Percentiles rank a stretch among this genome's conserved stretches.
These are phyloP conservation scores for Nakaseomyces uthaithaninus DNA, from an alignment of 1,139 yeast genomes.

Conservation along the genomic window DNA sequence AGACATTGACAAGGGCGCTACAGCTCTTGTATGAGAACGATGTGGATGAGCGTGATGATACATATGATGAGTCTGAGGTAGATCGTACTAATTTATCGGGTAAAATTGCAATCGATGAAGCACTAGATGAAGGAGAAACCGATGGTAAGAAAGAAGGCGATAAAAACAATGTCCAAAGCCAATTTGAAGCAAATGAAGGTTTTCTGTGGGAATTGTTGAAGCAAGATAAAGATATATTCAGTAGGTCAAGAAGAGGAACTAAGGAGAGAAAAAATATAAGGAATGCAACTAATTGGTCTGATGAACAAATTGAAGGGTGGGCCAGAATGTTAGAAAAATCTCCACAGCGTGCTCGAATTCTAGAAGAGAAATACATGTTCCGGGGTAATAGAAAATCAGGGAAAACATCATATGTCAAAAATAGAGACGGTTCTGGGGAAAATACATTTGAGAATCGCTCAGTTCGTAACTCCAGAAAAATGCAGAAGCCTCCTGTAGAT, in stretches of 20 bases:
- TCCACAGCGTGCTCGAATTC: slow-evolving; percentile 49
- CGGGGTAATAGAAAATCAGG: slow-evolving; percentile 34
- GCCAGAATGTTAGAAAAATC: slow-evolving; percentile 61
- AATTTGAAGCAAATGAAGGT: slow-evolving; percentile 39
- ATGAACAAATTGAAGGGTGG: slow-evolving; percentile 94
- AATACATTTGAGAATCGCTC: not conserved
- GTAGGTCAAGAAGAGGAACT: slow-evolving; percentile 44
- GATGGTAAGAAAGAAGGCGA: slow-evolving; percentile 11
- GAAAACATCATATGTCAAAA: slow-evolving; percentile 26
- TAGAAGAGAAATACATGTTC: slow-evolving; percentile 57
- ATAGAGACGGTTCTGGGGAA: slow-evolving; percentile 13
- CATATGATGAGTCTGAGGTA: slow-evolving; percentile 66
- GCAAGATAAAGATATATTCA: slow-evolving; percentile 45
- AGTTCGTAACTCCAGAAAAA: slow-evolving; percentile 14
- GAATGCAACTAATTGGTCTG: slow-evolving; percentile 57
- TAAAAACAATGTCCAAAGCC: slow-evolving; percentile 18
- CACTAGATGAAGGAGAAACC: slow-evolving; percentile 11
- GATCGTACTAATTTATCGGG: slow-evolving; percentile 14
- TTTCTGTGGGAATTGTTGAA: slow-evolving; percentile 52
- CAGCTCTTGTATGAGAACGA: slow-evolving; percentile 60
- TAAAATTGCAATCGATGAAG: slow-evolving; percentile 10
- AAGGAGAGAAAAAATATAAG: slow-evolving; percentile 46
- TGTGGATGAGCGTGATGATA: slow-evolving; percentile 62
- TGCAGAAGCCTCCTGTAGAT: slow-evolving; percentile 12
- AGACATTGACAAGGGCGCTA: slow-evolving; percentile 56